phyloP scores from a whole-genome alignment of 208 protist species.

The Strigomonas culicis region DNA sequence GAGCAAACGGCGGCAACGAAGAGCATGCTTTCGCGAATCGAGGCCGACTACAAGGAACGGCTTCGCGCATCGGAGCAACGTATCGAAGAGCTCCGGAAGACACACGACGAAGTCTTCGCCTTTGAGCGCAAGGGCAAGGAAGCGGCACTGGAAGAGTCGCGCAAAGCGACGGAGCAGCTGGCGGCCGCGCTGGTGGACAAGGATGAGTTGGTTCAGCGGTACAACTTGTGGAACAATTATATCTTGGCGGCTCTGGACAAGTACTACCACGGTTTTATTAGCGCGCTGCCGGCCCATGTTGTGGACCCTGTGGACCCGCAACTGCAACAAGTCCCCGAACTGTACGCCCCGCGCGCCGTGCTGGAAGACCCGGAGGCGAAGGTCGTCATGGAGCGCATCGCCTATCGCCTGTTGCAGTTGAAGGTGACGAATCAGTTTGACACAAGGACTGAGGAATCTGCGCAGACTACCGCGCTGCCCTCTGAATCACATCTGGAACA shows the following conservation, averaged over 20 bases:
- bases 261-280: conserved; percentile 49
- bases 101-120: conserved; percentile 36
- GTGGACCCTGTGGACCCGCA: conserved; percentile 45
- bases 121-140: conserved; percentile 42
- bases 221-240: conserved; percentile 76
- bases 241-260: conserved; percentile 55
- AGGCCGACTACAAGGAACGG: conserved; percentile 77
- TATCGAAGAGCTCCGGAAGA: conserved; percentile 45
- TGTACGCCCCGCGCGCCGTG: conserved; percentile 61
- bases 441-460: neutral
- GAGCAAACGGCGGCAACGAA: conserved; percentile 43
- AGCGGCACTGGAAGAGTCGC: conserved; percentile 41
- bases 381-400: conserved; percentile 64
- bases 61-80: conserved; percentile 54
- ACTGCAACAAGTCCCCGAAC: conserved; percentile 49
- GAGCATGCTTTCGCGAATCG: conserved; percentile 54
- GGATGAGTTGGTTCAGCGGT: conserved; percentile 57
- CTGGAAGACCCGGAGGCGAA: conserved; percentile 71
- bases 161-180: conserved; percentile 43
- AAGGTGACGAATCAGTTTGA: conserved; percentile 30
- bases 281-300: conserved; percentile 37
- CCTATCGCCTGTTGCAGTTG: conserved; percentile 66
- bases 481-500: conserved; percentile 20
- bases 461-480: neutral
- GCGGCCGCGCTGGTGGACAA: conserved; percentile 40